These are phyloP conservation scores for Kodamaea fungicola DNA, from an alignment of 1,139 yeast genomes.

Conservation along the genomic window DNA sequence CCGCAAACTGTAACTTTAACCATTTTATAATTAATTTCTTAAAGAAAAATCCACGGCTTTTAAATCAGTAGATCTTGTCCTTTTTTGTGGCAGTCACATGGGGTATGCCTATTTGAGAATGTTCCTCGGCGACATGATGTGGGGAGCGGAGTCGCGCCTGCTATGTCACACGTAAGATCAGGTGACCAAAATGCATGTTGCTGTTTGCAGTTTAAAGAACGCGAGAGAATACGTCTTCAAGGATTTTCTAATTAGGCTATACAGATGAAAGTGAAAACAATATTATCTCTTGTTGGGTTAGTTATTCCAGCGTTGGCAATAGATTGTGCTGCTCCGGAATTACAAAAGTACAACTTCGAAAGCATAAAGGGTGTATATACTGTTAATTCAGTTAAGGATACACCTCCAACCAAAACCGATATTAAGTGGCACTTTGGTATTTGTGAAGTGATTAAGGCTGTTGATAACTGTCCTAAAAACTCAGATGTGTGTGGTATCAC, in stretches of 20 bases:
- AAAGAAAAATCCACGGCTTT: too few relatives aligned
- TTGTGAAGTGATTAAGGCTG: constrained; percentile 50
- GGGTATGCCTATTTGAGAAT: too few relatives aligned
- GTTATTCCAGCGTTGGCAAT: constrained; percentile 26
- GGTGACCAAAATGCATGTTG: too few relatives aligned
- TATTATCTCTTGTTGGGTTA: constrained; percentile 2
- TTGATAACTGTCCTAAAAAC: constrained; percentile 57
- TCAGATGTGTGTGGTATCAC: constrained; percentile 72
- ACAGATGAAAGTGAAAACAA: not conserved
- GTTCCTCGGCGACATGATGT: too few relatives aligned
- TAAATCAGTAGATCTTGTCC: too few relatives aligned
- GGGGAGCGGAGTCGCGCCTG: too few relatives aligned
- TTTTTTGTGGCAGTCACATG: too few relatives aligned
- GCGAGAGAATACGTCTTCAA: too few relatives aligned
- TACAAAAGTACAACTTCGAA: constrained; percentile 41
- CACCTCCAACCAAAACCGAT: constrained; percentile 76
- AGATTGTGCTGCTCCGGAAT: constrained; percentile 43
- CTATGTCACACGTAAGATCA: too few relatives aligned
- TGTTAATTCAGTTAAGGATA: constrained; percentile 42
- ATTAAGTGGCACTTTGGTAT: constrained; percentile 68
- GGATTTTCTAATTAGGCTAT: too few relatives aligned
- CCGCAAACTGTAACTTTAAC: constrained; percentile 73
- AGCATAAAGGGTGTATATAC: constrained; percentile 38
- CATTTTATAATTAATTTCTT: constrained; percentile 21
- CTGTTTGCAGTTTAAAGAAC: too few relatives aligned